These are phyloP conservation scores for Dactylellina drechsleri DNA, from an alignment of 2,329 filamentous ascomycete genomes.

Conservation along the genomic window DNA sequence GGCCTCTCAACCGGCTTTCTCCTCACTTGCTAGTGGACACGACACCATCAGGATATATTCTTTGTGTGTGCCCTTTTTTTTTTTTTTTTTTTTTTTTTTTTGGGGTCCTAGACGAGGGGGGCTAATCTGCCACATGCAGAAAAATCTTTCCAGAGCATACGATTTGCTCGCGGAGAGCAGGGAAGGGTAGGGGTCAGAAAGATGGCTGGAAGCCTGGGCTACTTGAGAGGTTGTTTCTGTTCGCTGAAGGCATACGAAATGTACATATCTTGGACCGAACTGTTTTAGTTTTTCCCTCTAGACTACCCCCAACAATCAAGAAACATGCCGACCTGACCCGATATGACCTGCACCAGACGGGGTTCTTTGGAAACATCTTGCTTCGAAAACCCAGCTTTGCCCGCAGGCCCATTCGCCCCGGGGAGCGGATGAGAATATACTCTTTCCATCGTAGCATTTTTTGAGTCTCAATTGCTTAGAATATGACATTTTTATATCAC, in stretches of 20 bases:
- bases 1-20: constrained; percentile 55
- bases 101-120: constrained; percentile 54
- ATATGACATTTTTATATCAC: constrained; percentile 38
- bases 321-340: constrained; percentile 55
- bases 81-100: constrained; percentile 9
- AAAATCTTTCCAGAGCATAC: constrained; percentile 54
- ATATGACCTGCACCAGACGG: constrained; percentile 53
- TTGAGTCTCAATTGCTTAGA: constrained; percentile 29
- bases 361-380: constrained; percentile 35
- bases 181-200: constrained; percentile 54
- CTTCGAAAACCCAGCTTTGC: constrained; percentile 43
- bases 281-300: constrained; percentile 54
- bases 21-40: constrained; percentile 55
- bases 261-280: constrained; percentile 56
- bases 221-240: constrained; percentile 48
- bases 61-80: constrained; percentile 7
- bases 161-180: constrained; percentile 54
- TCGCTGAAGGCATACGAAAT: constrained; percentile 45
- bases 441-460: constrained; percentile 35
- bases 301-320: constrained; percentile 55
- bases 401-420: constrained; percentile 17
- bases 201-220: constrained; percentile 55
- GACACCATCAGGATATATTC: constrained; percentile 56
- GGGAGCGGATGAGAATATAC: constrained; percentile 24
- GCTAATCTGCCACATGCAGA: constrained; percentile 56